Percentiles rank a stretch among this genome's conserved stretches.
Conservation (phyloP, 495 filamentous ascomycete species). For the Trichocladium antarcticum region DNA sequence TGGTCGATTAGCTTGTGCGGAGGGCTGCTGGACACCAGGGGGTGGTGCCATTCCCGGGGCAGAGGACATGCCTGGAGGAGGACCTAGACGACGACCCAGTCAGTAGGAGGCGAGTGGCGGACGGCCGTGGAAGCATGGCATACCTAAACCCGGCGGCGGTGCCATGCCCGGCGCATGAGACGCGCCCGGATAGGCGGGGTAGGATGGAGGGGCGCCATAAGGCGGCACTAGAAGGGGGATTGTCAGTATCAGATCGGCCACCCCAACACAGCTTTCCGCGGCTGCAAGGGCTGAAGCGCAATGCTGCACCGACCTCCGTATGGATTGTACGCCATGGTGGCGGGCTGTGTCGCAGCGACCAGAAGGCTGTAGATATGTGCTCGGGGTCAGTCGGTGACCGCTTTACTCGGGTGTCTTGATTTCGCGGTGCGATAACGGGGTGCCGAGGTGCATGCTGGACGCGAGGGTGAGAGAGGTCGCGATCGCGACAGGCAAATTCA, state of each 20-base stretch:
- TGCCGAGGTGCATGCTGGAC: not conserved
- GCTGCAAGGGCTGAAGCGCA: not conserved
- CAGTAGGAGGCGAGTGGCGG: constrained; percentile 2
- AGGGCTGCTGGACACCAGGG: constrained; percentile 66
- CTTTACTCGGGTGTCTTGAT: not conserved
- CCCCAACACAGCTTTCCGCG: not conserved
- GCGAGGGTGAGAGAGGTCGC: not conserved
- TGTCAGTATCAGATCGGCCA: constrained; percentile 7
- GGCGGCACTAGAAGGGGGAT: constrained; percentile 29
- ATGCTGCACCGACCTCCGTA: constrained; percentile 55
- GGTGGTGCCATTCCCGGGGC: constrained; percentile 69
- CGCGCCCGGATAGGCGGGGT: constrained; percentile 57
- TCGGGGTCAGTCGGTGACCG: too few relatives aligned
- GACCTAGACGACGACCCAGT: constrained; percentile 30
- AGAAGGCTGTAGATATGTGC: not conserved
- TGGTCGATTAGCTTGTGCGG: constrained; percentile 59
- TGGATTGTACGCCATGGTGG: constrained; percentile 59
- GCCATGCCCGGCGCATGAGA: constrained; percentile 51
- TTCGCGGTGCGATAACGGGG: not conserved
- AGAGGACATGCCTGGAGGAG: constrained; percentile 62
- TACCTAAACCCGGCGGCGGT: constrained; percentile 81
- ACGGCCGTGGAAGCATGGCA: constrained; percentile 22
- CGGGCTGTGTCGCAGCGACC: not conserved
- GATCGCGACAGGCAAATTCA: constrained; percentile 10
- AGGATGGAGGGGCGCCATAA: constrained; percentile 65